These are phyloP conservation scores for Ophiocytium majus DNA, from an alignment of 352 stramenopile species.

Conservation along the genomic window DNA sequence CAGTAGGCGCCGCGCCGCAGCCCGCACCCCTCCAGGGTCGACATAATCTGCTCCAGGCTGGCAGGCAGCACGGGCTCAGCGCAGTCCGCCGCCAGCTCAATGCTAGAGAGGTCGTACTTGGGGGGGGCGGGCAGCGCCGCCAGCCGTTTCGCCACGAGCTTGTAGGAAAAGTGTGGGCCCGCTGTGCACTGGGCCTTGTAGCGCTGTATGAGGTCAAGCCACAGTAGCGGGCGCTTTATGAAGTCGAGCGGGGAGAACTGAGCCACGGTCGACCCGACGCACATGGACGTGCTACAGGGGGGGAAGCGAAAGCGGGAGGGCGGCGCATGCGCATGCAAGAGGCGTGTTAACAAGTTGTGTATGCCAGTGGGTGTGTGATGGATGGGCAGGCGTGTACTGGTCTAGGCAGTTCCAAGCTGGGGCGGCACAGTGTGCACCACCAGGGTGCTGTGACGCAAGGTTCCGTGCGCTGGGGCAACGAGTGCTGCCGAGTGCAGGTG, in stretches of 20 bases:
- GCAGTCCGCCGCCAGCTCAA: conserved; percentile 95
- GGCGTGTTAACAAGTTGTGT: conserved; percentile 74
- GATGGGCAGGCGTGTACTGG: too few relatives aligned
- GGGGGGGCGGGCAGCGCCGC: conserved; percentile 53
- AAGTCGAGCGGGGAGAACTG: conserved; percentile 97
- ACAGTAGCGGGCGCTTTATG: conserved; percentile 88
- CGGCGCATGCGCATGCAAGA: conserved; percentile 82
- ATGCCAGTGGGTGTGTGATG: too few relatives aligned
- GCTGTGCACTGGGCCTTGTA: conserved; percentile 83
- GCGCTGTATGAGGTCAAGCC: conserved; percentile 82
- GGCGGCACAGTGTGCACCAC: too few relatives aligned
- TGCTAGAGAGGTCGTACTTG: conserved; percentile 78
- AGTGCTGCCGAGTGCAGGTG: too few relatives aligned
- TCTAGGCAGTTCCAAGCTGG: too few relatives aligned
- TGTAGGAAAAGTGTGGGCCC: conserved; percentile 97
- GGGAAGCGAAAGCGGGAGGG: too few relatives aligned
- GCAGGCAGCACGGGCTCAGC: conserved; percentile 90
- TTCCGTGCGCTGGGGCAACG: too few relatives aligned
- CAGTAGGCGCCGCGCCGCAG: conserved; percentile 69
- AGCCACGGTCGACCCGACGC: conserved; percentile 83
- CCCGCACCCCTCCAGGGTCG: conserved; percentile 68
- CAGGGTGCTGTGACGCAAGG: too few relatives aligned
- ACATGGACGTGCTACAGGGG: conserved; percentile 70
- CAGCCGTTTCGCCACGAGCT: conserved; percentile 83
- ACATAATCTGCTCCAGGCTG: conserved; percentile 75